These are phyloP conservation scores for Trametes maxima DNA, from an alignment of 768 basidiomycete species.

Conservation along the genomic window DNA sequence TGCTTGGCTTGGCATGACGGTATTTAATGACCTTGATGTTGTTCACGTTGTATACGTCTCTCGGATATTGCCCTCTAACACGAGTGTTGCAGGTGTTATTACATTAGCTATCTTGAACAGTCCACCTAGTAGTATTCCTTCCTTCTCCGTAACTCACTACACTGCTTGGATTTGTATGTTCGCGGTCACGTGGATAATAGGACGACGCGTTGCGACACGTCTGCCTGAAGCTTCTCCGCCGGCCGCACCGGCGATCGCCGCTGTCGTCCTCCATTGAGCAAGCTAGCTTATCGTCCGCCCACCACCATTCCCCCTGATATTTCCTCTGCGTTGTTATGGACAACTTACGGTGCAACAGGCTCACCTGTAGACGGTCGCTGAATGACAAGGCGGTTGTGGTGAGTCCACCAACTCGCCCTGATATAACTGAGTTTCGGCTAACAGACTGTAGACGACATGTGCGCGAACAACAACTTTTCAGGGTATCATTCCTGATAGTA, in stretches of 20 bases:
- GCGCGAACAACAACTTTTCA: constrained; percentile 23
- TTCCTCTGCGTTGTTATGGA: constrained; percentile 51
- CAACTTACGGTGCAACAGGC: constrained; percentile 78
- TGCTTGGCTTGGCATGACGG: constrained; percentile 6
- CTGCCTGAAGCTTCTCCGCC: too few relatives aligned
- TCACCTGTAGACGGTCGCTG: constrained; percentile 68
- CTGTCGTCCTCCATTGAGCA: too few relatives aligned
- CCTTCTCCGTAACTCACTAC: neutral
- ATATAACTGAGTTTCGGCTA: neutral
- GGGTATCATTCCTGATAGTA: neutral
- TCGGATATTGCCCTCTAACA: constrained; percentile 3
- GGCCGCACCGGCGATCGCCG: too few relatives aligned
- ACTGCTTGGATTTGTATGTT: neutral
- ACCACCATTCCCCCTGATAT: neutral
- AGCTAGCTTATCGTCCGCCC: too few relatives aligned
- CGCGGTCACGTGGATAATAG: constrained; percentile 11
- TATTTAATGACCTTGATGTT: constrained; percentile 26
- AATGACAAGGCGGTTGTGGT: constrained; percentile 86
- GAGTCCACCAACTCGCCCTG: constrained; percentile 35
- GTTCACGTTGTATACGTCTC: constrained; percentile 19
- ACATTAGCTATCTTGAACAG: constrained; percentile 1
- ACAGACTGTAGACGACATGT: constrained; percentile 56
- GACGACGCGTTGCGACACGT: too few relatives aligned
- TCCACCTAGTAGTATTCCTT: neutral
- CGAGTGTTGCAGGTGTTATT: neutral